Conservation (phyloP, 164 flowering plant species). For the Vitis rotundifolia region DNA sequence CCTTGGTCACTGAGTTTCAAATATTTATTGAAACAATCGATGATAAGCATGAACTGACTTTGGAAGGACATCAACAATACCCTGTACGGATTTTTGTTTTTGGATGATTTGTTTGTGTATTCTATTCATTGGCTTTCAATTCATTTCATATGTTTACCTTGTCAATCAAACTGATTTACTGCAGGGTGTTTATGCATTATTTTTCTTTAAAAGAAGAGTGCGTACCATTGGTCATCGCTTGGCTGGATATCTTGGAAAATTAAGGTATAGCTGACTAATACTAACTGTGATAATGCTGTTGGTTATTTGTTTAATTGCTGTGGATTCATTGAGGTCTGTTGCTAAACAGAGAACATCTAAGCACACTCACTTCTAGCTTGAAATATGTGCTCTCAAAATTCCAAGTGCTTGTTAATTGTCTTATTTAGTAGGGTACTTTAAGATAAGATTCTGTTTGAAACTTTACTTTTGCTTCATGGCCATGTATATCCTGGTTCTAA, state of each 20-base stretch:
- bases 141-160: not conserved
- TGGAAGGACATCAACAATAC: conserved; percentile 82
- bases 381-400: not conserved
- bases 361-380: not conserved
- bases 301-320: too few relatives aligned
- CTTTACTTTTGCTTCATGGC: not conserved
- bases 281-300: not conserved
- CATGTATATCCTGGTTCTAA: not conserved
- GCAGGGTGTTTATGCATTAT: conserved; percentile 92
- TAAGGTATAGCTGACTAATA: conserved; percentile 52
- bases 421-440: not conserved
- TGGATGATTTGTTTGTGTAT: not conserved
- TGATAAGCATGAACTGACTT: conserved; percentile 68
- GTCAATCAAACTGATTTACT: conserved; percentile 2
- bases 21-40: conserved; percentile 82
- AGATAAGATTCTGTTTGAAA: not conserved
- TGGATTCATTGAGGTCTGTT: too few relatives aligned
- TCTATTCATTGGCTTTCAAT: not conserved
- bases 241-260: conserved; percentile 75
- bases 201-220: conserved; percentile 73
- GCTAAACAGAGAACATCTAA: too few relatives aligned
- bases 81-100: conserved; percentile 51
- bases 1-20: conserved; percentile 72
- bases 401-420: not conserved
- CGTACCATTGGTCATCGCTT: conserved; percentile 83